Base-by-base conservation (phyloP, 2,329 filamentous ascomycete species). In the Fusarium multiceps region DNA sequence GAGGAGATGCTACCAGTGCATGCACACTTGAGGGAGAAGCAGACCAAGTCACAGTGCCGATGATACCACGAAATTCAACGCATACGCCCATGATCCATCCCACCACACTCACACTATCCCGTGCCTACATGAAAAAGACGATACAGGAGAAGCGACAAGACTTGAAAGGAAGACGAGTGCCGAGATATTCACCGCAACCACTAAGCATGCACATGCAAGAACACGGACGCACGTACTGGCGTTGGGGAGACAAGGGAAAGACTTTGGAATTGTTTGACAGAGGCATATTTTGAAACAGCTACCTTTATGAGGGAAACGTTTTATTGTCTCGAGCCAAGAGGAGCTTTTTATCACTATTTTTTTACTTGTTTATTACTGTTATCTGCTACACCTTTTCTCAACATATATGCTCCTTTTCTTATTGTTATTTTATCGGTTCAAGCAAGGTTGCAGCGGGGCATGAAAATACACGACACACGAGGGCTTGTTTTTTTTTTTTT, bases 51-150 rank as follows among this genome's bases (percentile, higher is more conserved):
- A 67, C 71, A 71, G 63, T 71, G 68, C 58, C 64, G 65, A 80
- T 71, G 80, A 78, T 75, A 63, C 80, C 83, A 79, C 80, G 77
- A 77, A 75, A 72, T 73, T 63, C 69, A 73, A 74, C 69, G 71
- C 60, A 71, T 63, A 57, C 68, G 60, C 63, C 68, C 59, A 71
- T 68, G 65, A 70, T 60, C 50, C 55, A 68, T 57, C 60, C 53
- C 43, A 68, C 58, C 59, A 68, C 50, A 64, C 46, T 64, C 50
- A 54, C 50, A 68, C 55, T 62, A 43, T 50, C 43, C 49, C 47
- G 63, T 70, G 68, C 63, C 51, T 41, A 59, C 40, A 71, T 71
- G 55, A 71, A 57, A 54, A 54, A 48, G 30, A 60, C 54, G 53
- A 71, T 69, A 55, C 46, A 59, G 48, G 40, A 66, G 66, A 62